Conservation (phyloP, 2,329 filamentous ascomycete genomes). For the Alternaria ethzedia region DNA sequence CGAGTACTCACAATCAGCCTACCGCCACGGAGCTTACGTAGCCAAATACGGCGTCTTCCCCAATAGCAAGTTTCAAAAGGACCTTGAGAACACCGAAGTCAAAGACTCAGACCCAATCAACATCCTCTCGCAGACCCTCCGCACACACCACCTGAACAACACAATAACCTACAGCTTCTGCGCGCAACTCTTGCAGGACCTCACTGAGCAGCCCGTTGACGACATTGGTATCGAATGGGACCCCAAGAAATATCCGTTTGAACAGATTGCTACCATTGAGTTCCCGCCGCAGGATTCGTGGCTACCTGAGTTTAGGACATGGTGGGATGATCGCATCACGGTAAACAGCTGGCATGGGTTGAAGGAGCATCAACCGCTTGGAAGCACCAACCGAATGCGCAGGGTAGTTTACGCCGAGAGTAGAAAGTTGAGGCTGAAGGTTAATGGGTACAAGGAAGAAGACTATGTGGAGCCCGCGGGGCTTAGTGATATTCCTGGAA, state of each 20-base stretch:
- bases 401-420: constrained; percentile 51
- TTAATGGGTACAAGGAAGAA: constrained; percentile 46
- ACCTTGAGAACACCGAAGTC: constrained; percentile 47
- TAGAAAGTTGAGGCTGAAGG: constrained; percentile 48
- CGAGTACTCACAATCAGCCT: constrained; percentile 57
- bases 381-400: constrained; percentile 50
- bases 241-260: constrained; percentile 55
- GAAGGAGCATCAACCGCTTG: constrained; percentile 48
- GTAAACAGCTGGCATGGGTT: constrained; percentile 51
- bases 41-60: constrained; percentile 58
- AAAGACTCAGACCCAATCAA: constrained; percentile 36
- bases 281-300: constrained; percentile 51
- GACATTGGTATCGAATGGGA: constrained; percentile 54
- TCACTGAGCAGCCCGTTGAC: constrained; percentile 52
- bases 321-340: constrained; percentile 51
- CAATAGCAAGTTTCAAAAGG: constrained; percentile 49
- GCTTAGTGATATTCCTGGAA: constrained; percentile 44
- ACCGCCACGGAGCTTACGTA: constrained; percentile 57
- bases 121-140: constrained; percentile 30
- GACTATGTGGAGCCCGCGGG: constrained; percentile 49
- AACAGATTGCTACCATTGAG: constrained; percentile 53
- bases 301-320: constrained; percentile 50
- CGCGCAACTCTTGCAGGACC: constrained; percentile 55
- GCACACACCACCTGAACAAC: constrained; percentile 22
- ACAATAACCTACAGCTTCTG: constrained; percentile 47